Evolutionary conservation across 768 basidiomycete species (phyloP), one percentile per base, ranked within the genome.

Genomic region (Russula abietina): DNA sequence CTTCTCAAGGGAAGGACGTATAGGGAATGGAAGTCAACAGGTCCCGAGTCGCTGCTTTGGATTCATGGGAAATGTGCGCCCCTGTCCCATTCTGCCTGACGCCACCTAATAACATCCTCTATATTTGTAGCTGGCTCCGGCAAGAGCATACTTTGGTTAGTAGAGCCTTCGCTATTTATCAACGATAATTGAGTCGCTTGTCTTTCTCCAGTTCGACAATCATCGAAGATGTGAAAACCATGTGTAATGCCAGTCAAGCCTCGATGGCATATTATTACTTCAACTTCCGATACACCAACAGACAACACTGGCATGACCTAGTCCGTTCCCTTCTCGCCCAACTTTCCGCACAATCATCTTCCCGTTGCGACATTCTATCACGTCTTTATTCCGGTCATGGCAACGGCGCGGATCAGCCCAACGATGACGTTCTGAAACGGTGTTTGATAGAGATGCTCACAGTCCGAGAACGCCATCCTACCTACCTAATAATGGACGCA

Each of bases 71-170:
- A 57, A 24, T 45, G 55, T 62, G 24, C 1, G 54, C 3, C 17
- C 11, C 7, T 30, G 10, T 55, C 26, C 22, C 17, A 17, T 28
- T 9, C 28, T n/a, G 11, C 19, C 2, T 2, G 22, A 11, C 9
- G 10, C 7, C n/a, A 17, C 19, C 22, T 22, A 8, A 56, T n/a
- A 19, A 1, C 9, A n/a, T 19, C 11, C 3, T 28, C 32, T 0
- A n/a, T n/a, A n/a, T 17, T 1, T 11, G 14, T 41, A 59, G 61
- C 54, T 28, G 61, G 61, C 24, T 50, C 61, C 7, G 61, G 61
- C 0, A 62, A 62, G 46, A 62, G 19, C 16, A 30, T 41, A 7
- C 61, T 62, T 16, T 57, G 61, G 61, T 62, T 38, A 2, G 61
- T 57, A 0, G 7, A 8, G 6, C 16, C 38, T 33, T 6, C 12